These are phyloP conservation scores for Salvia splendens DNA, from an alignment of 257 asterid species.

Conservation along the genomic window DNA sequence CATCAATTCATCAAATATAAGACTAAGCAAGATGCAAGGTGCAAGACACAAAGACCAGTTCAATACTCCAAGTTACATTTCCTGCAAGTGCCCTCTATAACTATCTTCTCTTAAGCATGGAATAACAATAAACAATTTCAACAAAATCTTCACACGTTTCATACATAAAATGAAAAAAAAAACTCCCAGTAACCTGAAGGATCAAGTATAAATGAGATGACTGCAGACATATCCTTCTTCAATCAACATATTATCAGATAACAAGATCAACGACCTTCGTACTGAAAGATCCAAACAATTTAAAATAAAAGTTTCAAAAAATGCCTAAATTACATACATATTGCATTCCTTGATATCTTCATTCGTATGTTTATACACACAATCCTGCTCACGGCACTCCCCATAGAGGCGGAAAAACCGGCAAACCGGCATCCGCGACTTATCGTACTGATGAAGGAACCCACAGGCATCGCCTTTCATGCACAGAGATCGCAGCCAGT, in stretches of 20 bases:
- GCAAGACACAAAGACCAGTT: conserved; percentile 2
- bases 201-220: not conserved
- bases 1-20: not conserved
- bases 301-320: not conserved
- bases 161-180: not conserved
- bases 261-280: not conserved
- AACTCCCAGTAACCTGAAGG: conserved; percentile 5
- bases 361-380: conserved; percentile 87
- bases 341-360: conserved; percentile 95
- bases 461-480: conserved; percentile 96
- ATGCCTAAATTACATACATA: conserved; percentile 52
- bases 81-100: too few species aligned
- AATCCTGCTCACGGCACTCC: conserved; percentile 95
- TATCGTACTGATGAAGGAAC: conserved; percentile 86
- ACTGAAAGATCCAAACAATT: not conserved
- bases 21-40: conserved; percentile 16
- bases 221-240: conserved; percentile 6
- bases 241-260: not conserved
- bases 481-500: conserved; percentile 82
- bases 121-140: too few species aligned
- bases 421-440: conserved; percentile 90
- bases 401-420: conserved; percentile 78
- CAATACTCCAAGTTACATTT: too few species aligned
- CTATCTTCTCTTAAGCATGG: too few species aligned
- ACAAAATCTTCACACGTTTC: conserved; percentile 1